Evolutionary conservation across 2,329 filamentous ascomycete genomes (phyloP).

Genomic region (Metarhizium robertsii): DNA sequence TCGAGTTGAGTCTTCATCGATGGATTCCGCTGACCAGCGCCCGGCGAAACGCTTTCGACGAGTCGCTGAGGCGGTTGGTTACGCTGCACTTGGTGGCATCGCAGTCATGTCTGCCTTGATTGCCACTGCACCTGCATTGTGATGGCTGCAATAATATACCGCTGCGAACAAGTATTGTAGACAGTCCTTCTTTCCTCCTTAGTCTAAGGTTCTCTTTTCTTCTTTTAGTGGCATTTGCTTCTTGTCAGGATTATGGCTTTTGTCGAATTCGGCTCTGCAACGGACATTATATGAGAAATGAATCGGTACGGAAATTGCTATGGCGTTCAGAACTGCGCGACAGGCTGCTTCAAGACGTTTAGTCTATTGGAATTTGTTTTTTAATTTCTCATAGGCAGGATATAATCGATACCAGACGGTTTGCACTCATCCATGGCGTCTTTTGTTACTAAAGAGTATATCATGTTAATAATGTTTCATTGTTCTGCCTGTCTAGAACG

Average conservation of each 20-base stretch:
- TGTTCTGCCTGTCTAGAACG: neutral
- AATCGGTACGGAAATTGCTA: neutral
- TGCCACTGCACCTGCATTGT: slow-evolving; percentile 24
- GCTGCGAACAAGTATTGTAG: neutral
- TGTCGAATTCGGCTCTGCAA: neutral
- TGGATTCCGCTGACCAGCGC: neutral
- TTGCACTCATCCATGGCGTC: neutral
- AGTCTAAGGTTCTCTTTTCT: neutral
- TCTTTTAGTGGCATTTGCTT: neutral
- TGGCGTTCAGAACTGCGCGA: neutral
- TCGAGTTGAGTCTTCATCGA: neutral
- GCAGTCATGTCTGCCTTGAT: slow-evolving; percentile 31
- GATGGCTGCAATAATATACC: neutral
- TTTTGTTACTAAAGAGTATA: neutral
- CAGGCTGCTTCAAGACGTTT: neutral
- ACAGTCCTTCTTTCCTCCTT: neutral
- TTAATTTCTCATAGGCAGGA: neutral
- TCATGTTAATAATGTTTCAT: neutral
- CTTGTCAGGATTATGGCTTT: slow-evolving; percentile 1
- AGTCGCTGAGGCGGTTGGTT: slow-evolving; percentile 26
- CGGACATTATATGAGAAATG: neutral
- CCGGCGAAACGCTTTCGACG: slow-evolving; percentile 23
- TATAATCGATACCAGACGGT: neutral
- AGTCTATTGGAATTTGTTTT: neutral
- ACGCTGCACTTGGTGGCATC: slow-evolving; percentile 26